Conservation (phyloP, 805 yeast genomes). For the Cyberlindnera saturnus region DNA sequence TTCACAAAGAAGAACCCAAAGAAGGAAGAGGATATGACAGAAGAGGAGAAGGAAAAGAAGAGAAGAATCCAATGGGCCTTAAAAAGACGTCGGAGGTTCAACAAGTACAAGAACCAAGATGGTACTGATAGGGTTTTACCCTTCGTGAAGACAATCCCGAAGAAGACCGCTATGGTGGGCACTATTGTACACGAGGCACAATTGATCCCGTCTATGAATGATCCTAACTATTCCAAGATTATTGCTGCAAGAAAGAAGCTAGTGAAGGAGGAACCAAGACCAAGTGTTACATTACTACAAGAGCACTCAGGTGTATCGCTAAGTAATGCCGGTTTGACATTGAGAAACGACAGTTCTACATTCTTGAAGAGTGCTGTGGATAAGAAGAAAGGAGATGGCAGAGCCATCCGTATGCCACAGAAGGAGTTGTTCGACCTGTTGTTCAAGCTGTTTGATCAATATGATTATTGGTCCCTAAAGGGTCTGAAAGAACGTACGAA, state of each 20-base stretch:
- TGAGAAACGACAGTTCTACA: slow-evolving; percentile 64
- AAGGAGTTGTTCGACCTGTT: slow-evolving; percentile 83
- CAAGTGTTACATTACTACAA: slow-evolving; percentile 61
- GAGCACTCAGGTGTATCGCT: slow-evolving; percentile 85
- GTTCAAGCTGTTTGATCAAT: slow-evolving; percentile 87
- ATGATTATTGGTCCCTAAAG: slow-evolving; percentile 94
- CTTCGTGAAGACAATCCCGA: slow-evolving; percentile 82
- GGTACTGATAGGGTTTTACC: slow-evolving; percentile 52
- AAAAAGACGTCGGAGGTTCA: slow-evolving; percentile 29
- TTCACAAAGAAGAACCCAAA: background rate
- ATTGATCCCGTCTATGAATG: slow-evolving; percentile 71
- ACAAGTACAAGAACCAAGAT: slow-evolving; percentile 32
- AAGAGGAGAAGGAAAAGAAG: slow-evolving; percentile 11
- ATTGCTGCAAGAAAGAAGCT: slow-evolving; percentile 49
- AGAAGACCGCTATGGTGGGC: slow-evolving; percentile 79
- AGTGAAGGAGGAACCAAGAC: slow-evolving; percentile 43
- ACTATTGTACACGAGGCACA: slow-evolving; percentile 91
- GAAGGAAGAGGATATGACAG: slow-evolving; percentile 4
- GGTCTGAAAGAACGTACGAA: slow-evolving; percentile 89
- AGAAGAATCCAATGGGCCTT: slow-evolving; percentile 16
- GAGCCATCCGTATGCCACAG: slow-evolving; percentile 91
- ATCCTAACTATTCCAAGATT: slow-evolving; percentile 62
- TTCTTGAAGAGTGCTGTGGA: slow-evolving; percentile 52
- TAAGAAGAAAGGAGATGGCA: slow-evolving; percentile 54
- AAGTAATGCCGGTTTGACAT: slow-evolving; percentile 80